Conservation (phyloP, 371 early-diverging fungal genomes). For the Mortierella sp. region DNA sequence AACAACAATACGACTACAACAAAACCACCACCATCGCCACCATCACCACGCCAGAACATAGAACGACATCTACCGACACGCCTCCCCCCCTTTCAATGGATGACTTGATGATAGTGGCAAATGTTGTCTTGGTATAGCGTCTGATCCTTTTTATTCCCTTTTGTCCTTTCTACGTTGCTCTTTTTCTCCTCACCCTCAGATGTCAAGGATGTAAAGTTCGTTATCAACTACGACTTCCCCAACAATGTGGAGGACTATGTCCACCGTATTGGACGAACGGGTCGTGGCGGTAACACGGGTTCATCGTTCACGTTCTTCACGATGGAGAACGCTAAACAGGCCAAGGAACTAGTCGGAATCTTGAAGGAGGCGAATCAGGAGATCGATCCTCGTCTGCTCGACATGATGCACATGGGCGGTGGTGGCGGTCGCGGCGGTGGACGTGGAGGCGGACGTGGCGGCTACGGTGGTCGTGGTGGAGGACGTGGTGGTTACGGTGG, state of each 20-base stretch:
- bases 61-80: no score
- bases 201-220: conserved; percentile 94
- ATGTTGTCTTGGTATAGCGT: no score
- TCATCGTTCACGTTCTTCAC: conserved; percentile 98
- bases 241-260: conserved; percentile 95
- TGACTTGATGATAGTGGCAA: no score
- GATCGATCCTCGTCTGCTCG: conserved; percentile 85
- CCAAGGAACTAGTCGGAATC: conserved; percentile 91
- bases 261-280: conserved; percentile 99
- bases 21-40: no score
- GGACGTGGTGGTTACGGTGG: conserved; percentile 42
- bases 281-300: conserved; percentile 97
- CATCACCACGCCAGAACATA: no score
- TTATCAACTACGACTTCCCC: conserved; percentile 98
- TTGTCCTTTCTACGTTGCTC: neutral
- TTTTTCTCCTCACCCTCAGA: conserved; percentile 60
- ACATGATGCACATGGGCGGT: conserved; percentile 72
- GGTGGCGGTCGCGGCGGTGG: conserved; percentile 63
- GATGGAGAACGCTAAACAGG: conserved; percentile 88
- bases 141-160: conserved; percentile 1
- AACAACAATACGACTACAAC: no score
- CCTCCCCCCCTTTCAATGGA: no score
- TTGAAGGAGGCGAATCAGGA: conserved; percentile 95
- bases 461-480: conserved; percentile 59
- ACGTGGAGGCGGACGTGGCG: conserved; percentile 61